Base-by-base conservation (phyloP, 2,329 filamentous ascomycete species). In the Calonectria hawksworthii region DNA sequence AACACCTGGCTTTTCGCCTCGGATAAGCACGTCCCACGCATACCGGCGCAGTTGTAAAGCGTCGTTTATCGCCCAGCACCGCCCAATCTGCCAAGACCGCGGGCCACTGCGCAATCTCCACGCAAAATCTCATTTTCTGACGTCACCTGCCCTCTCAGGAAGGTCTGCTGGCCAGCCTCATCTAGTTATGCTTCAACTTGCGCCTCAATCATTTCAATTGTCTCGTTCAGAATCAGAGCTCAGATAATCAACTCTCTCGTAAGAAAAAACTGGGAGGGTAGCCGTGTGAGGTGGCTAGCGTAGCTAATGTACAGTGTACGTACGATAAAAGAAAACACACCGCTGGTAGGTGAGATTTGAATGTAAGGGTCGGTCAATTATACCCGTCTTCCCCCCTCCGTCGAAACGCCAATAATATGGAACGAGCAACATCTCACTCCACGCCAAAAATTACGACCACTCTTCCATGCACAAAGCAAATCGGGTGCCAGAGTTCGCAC, bases 381-480 rank as follows among this genome's bases (percentile, higher is more conserved):
- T 69, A 56, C 54, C 71, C 34, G 36, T 70, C 61, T 65, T 38
- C 52, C 59, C 47, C 36, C 16, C 56, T 41, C 41, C 41, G 26
- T 47, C 26, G 32, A 61, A 54, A 73, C 72, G 67, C 72, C 72
- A 26, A 16, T 51, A 26, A 16, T 51, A 11, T 26, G 32, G 54
- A 56, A 38, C 32, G 18, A 50, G 32, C 26, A 36, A 52, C 41
- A 52, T 70, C 26, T 36, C 30, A 61, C 50, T 34, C 67, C 61
- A 67, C 63, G 52, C n/a, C 23, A 47, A 30, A 16, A 50, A 50
- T 50, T 32, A 65, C 61, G 7, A 21, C 61, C 63, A 47, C 64
- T 61, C 71, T 36, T 54, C 36, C 21, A 44, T 34, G 26, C 63
- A 61, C 72, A 70, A 74, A 67, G 51, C 67, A 67, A 74, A 41